Base-by-base conservation (phyloP, 1,284 basidiomycete genomes). In the Cutaneotrichosporon curvatum region DNA sequence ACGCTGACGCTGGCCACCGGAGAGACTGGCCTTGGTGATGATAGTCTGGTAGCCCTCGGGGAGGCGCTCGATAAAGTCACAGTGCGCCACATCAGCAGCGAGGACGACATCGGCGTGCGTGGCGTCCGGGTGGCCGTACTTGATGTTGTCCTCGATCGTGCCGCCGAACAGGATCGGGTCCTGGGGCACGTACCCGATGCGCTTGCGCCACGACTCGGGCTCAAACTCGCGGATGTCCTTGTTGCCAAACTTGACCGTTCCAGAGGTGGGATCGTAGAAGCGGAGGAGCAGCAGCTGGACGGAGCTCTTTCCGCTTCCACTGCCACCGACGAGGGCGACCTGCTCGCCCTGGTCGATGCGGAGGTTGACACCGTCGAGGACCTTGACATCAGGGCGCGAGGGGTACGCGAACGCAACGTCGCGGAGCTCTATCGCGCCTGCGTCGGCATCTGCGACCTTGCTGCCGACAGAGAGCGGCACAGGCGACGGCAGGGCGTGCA, bases 401-500 rank as follows among this genome's bases (percentile, higher is more conserved):
- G 94, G 94, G 65, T 98, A 98, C 61, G 76, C 83, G 75, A 97
- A 96, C 41, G 80, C 78, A 61, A 97, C 79, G 56, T 86, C 71
- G 30, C 48, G 48, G 15, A 49, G 39, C 8, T 75, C 74, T 60
- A 97, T 87, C 59, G 85, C 77, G 21, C 94, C 92, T 1, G 76
- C 42, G 25, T 57, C 43, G 14, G 52, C 43, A 25, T 54, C 50
- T 14, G 58, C 46, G 1, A 70, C 56, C 2, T 56, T 57, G 32
- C 55, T 55, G 25, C 68, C 68, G 22, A 61, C 59, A 0, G 61
- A 62, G 1, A 70, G 53, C 0, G 66, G 67, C 20, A 68, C 66
- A 2, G 68, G 68, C 20, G 68, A 66, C 2, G 59, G 56, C 2
- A 67, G 43, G 1, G 59, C 59, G 40, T 67, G 63, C 4, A 70